Conservation (phyloP, 352 stramenopile genomes). For the Aphanomyces invadans region DNA sequence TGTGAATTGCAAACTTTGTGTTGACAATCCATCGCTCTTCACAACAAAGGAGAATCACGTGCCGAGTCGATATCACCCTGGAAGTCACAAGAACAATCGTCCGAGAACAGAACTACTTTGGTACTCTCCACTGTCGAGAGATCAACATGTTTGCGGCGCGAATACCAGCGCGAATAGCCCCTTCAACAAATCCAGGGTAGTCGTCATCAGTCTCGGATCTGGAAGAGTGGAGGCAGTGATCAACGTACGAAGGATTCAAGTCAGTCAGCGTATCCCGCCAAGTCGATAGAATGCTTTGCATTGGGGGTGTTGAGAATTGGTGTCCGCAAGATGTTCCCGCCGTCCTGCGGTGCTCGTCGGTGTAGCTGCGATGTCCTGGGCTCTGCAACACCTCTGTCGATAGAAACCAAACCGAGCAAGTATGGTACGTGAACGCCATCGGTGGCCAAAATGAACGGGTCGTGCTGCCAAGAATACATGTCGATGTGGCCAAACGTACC, state of each 20-base stretch:
- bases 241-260: no score
- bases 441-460: background rate
- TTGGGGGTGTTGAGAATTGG: background rate
- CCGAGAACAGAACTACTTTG: no score
- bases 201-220: slow-evolving; percentile 5
- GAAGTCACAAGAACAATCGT: no score
- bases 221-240: no score
- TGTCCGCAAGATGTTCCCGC: background rate
- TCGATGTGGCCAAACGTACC: background rate
- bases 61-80: no score
- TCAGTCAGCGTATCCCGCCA: no score
- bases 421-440: background rate
- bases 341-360: background rate
- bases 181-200: background rate
- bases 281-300: background rate
- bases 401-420: background rate
- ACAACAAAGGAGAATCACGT: no score
- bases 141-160: no score
- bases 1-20: no score
- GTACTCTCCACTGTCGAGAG: no score
- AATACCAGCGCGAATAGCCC: background rate
- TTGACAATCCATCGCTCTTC: no score
- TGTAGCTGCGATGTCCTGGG: background rate
- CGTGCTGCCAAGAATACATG: background rate
- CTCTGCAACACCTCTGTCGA: background rate